Percentiles rank a stretch among this genome's conserved stretches.
Evolutionary conservation across 2,329 filamentous ascomycete species (phyloP).

Genomic region (Aspergillus fumigatus): DNA sequence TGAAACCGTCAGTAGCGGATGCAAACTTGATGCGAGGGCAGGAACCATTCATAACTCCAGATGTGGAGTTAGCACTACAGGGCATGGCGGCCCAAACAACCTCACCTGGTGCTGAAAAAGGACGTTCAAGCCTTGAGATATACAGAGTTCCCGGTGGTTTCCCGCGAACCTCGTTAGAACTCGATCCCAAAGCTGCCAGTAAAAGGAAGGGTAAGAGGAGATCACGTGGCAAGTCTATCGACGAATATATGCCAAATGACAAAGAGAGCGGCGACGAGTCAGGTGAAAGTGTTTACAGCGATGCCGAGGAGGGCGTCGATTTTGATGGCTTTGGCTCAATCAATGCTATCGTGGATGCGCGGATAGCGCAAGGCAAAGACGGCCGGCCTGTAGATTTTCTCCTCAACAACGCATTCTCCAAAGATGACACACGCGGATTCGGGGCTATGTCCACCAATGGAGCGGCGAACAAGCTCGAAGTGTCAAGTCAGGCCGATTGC

Average conservation of each 20-base stretch:
- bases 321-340: slow-evolving; percentile 47
- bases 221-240: not conserved
- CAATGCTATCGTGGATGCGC: slow-evolving; percentile 40
- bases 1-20: not conserved
- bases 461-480: slow-evolving; percentile 1
- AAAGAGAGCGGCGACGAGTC: slow-evolving; percentile 35
- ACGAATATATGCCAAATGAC: slow-evolving; percentile 13
- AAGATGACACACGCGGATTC: not conserved
- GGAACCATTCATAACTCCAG: slow-evolving; percentile 4
- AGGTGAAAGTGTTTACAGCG: slow-evolving; percentile 46
- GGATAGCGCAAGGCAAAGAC: slow-evolving; percentile 6
- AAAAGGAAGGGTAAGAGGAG: slow-evolving; percentile 8
- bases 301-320: slow-evolving; percentile 40
- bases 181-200: slow-evolving; percentile 9
- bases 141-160: slow-evolving; percentile 59
- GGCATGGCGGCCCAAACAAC: slow-evolving; percentile 45
- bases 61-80: slow-evolving; percentile 30
- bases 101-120: slow-evolving; percentile 42
- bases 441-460: not conserved
- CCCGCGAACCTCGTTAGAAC: slow-evolving; percentile 34
- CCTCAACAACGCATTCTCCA: not conserved
- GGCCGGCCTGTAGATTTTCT: not conserved
- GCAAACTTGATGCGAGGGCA: slow-evolving; percentile 7
- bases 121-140: slow-evolving; percentile 34
- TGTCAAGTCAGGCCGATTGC: slow-evolving; percentile 17